Conservation (phyloP, 2,329 filamentous ascomycete species). For the Akanthomyces muscarius region DNA sequence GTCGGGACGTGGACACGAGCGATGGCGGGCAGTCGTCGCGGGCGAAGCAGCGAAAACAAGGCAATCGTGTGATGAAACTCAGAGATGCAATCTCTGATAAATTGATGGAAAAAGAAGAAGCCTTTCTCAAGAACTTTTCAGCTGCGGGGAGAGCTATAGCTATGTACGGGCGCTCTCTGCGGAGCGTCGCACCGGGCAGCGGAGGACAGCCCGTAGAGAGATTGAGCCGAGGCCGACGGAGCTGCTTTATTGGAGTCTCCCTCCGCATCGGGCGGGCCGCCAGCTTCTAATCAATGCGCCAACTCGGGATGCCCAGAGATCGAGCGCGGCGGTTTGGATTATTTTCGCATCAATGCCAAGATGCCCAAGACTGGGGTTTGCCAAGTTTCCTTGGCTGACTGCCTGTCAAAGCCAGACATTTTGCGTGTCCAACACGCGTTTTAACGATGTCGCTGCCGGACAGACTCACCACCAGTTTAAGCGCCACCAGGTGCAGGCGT, state of each 20-base stretch:
- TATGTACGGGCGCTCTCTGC: neutral
- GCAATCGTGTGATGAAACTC: neutral
- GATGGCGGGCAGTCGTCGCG: neutral
- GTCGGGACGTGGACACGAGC: neutral
- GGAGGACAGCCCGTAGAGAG: neutral
- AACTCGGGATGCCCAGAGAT: too few relatives aligned
- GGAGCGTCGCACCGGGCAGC: neutral
- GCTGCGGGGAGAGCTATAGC: constrained; percentile 4
- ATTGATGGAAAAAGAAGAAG: neutral
- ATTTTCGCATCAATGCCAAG: too few relatives aligned
- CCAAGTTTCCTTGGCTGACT: too few relatives aligned
- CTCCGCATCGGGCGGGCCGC: constrained; percentile 2
- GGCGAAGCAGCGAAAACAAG: neutral
- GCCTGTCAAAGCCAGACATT: too few relatives aligned
- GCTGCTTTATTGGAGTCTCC: neutral
- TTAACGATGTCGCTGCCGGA: neutral
- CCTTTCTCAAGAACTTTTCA: neutral
- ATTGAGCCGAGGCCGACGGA: constrained; percentile 15
- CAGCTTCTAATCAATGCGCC: neutral
- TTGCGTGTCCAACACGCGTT: neutral
- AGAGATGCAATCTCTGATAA: neutral
- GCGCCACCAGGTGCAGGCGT: too few relatives aligned
- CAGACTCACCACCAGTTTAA: too few relatives aligned
- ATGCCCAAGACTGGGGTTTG: too few relatives aligned
- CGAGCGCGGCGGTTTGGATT: too few relatives aligned